Conservation (phyloP, 1,284 basidiomycete species). For the Papiliotrema laurentii region DNA sequence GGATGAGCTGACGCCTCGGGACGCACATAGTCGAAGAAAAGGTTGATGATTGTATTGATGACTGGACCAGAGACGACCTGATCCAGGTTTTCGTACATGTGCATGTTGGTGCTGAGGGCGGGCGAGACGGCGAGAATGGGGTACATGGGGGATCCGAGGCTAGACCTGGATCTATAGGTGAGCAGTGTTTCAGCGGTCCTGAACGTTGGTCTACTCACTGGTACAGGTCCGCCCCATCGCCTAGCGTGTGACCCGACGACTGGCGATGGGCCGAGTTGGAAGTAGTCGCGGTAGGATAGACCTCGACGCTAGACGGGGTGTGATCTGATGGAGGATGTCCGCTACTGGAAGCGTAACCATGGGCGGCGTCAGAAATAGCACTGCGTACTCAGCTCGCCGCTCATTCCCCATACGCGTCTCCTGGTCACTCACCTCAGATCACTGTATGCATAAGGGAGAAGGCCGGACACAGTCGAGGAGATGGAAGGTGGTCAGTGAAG, state of each 20-base stretch:
- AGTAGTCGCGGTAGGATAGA: too few relatives aligned
- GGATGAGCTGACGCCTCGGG: slow-evolving; percentile 15
- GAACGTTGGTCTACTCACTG: not conserved
- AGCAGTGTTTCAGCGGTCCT: not conserved
- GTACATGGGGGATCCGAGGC: not conserved
- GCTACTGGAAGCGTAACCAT: slow-evolving; percentile 14
- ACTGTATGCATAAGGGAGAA: slow-evolving; percentile 6
- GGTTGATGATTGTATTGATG: slow-evolving; percentile 32
- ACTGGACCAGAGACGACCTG: slow-evolving; percentile 25
- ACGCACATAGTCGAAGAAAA: slow-evolving; percentile 45
- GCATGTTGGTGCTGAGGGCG: not conserved
- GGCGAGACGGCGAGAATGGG: slow-evolving; percentile 10
- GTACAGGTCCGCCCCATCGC: not conserved
- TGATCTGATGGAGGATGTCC: not conserved
- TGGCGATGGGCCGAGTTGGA: too few relatives aligned
- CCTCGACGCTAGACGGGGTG: not conserved
- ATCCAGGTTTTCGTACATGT: slow-evolving; percentile 29
- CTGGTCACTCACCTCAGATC: slow-evolving; percentile 9
- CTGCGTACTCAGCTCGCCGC: slow-evolving; percentile 12
- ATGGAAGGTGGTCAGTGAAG: not conserved
- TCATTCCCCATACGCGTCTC: not conserved
- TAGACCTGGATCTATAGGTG: not conserved
- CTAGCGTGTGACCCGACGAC: not conserved
- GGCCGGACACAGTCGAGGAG: too few relatives aligned
- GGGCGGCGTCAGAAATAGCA: slow-evolving; percentile 31